Percentiles rank a stretch among this genome's conserved stretches.
phyloP scores from a whole-genome alignment of 2,329 filamentous ascomycete species.

The Paraphaeosphaeria sporulosa region DNA sequence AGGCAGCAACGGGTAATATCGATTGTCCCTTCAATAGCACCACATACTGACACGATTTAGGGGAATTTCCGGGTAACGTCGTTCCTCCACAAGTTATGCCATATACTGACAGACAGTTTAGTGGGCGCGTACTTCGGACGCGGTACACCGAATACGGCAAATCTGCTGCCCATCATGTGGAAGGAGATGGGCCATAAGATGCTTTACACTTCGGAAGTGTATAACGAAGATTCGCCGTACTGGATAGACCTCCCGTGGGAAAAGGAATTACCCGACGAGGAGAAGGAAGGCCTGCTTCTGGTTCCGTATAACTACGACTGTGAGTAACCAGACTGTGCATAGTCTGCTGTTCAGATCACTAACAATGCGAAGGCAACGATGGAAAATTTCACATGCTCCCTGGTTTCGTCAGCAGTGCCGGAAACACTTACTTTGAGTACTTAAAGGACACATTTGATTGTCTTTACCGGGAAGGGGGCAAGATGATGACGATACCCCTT shows the following conservation, averaged over 20 bases:
- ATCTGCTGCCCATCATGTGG: conserved; percentile 58
- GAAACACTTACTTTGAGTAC: conserved; percentile 48
- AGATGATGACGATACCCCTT: conserved; percentile 54
- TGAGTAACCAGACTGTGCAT: neutral
- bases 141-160: conserved; percentile 55
- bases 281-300: conserved; percentile 50
- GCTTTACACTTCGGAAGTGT: conserved; percentile 58
- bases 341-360: neutral
- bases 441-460: conserved; percentile 54
- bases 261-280: conserved; percentile 30
- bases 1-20: conserved; percentile 36
- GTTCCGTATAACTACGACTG: conserved; percentile 51
- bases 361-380: conserved; percentile 42
- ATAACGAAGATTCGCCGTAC: conserved; percentile 63
- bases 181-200: conserved; percentile 59
- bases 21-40: neutral
- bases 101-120: neutral
- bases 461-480: conserved; percentile 52
- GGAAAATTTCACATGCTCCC: conserved; percentile 56
- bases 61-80: conserved; percentile 47
- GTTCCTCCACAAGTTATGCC: neutral
- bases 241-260: conserved; percentile 60
- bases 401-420: conserved; percentile 51
- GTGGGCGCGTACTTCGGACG: conserved; percentile 61
- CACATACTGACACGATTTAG: neutral